Base-by-base conservation (phyloP, 768 basidiomycete species). In the Arthromyces matolae region DNA sequence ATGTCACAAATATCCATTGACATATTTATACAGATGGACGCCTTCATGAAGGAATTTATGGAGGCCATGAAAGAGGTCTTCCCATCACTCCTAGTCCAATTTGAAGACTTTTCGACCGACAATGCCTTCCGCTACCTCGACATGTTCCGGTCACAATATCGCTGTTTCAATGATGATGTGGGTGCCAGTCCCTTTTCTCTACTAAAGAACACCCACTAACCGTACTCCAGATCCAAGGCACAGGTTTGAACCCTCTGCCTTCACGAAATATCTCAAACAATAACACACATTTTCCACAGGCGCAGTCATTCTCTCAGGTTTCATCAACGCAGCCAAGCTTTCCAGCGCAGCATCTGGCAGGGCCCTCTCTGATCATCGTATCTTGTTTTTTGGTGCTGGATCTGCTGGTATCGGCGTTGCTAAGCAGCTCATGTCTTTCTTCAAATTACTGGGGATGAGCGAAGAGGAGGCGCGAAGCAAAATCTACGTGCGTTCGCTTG, bases 341-440 rank as follows among this genome's bases (percentile, higher is more conserved):
- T 71, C 82, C 10, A 77, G 78, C 37, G 70, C 68, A 69, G 64
- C 78, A 61, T 63, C 79, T 72, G 64, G 75, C 65, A 72, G 47
- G 39, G 71, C 85, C 9, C 69, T 90, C 38, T 66, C 72, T 22
- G 86, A 89, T 39, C 92, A 94, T 57, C 79, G 80, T 36, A 86
- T 94, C 57, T 73, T 94, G 42, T 93, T 95, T 76, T 83, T 89
- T 42, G 93, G 93, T n/a, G 90, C 92, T 1, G 93, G 93, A 0
- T 86, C 84, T 9, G 86, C 89, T 7, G 92, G 91, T 36, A 86
- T 93, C 42, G 93, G 92, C 45, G 93, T 95, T 31, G 92, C 86
- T 35, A 83, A 81, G 66, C 90, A 93, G 61, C 72, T 89, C 23
- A 71, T 81, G 62, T 86, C 85, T 47, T 93, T 92, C 73, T 90